Conservation (phyloP, 768 basidiomycete genomes). For the Podaxis pistillaris region DNA sequence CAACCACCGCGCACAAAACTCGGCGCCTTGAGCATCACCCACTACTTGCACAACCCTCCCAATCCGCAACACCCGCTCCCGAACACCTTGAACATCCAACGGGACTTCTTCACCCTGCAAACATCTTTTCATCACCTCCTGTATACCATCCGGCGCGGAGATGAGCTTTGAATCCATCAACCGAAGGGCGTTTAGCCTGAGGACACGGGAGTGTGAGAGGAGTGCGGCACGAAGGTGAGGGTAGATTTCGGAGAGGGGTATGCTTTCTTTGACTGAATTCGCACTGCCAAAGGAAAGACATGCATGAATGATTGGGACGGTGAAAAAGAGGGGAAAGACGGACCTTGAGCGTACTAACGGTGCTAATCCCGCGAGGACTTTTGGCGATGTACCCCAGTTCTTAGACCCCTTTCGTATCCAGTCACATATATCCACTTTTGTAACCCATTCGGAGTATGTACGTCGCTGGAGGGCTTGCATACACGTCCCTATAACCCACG, state of each 20-base stretch:
- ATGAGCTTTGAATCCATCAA: slow-evolving; percentile 58
- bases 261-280: neutral
- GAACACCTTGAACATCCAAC: slow-evolving; percentile 73
- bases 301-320: neutral
- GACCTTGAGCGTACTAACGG: slow-evolving; percentile 48
- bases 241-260: slow-evolving; percentile 52
- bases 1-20: slow-evolving; percentile 70
- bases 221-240: slow-evolving; percentile 50
- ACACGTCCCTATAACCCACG: slow-evolving; percentile 62
- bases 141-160: slow-evolving; percentile 36
- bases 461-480: slow-evolving; percentile 50
- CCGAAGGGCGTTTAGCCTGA: slow-evolving; percentile 65
- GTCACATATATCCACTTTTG: slow-evolving; percentile 39
- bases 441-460: slow-evolving; percentile 43
- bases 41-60: slow-evolving; percentile 66
- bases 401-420: slow-evolving; percentile 48
- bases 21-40: slow-evolving; percentile 55
- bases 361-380: slow-evolving; percentile 54
- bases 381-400: slow-evolving; percentile 59
- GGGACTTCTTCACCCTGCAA: slow-evolving; percentile 80
- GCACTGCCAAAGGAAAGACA: neutral
- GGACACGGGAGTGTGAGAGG: slow-evolving; percentile 66
- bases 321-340: slow-evolving; percentile 11
- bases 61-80: slow-evolving; percentile 82
- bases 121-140: slow-evolving; percentile 62